Base-by-base conservation (phyloP, 1,284 basidiomycete genomes). In the Cystobasidium pallidum region DNA sequence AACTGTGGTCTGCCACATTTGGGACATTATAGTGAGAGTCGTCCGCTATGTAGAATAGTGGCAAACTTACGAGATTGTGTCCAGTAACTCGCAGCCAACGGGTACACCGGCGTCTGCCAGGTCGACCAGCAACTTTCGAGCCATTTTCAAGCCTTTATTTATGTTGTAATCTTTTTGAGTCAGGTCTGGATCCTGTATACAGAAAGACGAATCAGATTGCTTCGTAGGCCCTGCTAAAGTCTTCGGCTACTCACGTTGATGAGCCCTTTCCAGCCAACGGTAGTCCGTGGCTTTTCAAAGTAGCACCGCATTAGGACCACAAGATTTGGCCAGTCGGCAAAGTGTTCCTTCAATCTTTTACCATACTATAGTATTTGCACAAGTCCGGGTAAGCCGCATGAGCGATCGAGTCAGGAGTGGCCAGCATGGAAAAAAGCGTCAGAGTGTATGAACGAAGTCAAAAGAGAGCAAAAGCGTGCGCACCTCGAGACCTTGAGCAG, bases 241-340 rank as follows among this genome's bases (percentile, higher is more conserved):
- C 28, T 17, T 36, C 19, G 41, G 19, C 21, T 43, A 58, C 67
- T 41, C 1, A 70, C 67, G 34, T 67, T 65, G 34, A 74, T 70
- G 36, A 74, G 73, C 32, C 74, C 74, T 52, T 75, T 75, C 74
- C 74, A 75, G 32, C 74, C 83, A 66, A 83, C 81, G 32, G 72
- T 68, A 36, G 64, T 67, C 26, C 72, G 30, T 17, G 77, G 74
- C 78, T 79, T 82, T 73, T 83, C 82, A 70, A 98, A 97, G 87
- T 98, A 98, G 75, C 92, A 89, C 49, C 95, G 87, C 95, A 98
- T 98, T 81, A 98, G 83, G 80, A 99, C 89, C 79, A 92, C 86
- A 58, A 98, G 85, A 78, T 95, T 84, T 82, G 86, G 87, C 15
- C 88, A 84, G 39, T 90, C 86, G 80, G 89, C 75, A 7, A 82